Base-by-base conservation (phyloP, 2,329 filamentous ascomycete species). In the Colletotrichum gloeosporioides region DNA sequence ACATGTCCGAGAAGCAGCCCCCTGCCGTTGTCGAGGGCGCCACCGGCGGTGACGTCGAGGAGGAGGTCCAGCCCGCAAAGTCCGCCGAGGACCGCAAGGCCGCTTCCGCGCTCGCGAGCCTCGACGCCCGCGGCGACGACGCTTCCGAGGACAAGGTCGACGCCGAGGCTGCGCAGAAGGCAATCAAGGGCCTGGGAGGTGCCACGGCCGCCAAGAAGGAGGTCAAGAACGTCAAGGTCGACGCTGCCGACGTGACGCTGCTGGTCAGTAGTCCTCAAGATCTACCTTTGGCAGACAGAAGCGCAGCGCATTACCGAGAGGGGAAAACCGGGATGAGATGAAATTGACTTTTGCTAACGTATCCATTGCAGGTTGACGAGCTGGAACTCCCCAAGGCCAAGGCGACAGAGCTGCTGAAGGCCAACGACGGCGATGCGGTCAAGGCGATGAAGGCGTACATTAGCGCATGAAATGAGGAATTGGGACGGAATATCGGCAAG, bases 11-110 rank as follows among this genome's bases (percentile, higher is more conserved):
- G 77, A 90, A 90, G 64, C 92, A 94, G 83, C 91, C 92, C 57
- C 81, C 88, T 31, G 87, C 89, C 62, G 90, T 88, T 76, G 90
- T 92, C 77, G 87, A 93, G 83, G 92, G 92, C 82, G 90, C 91
- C 75, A 89, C 90, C 34, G 87, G 88, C 62, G 90, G 88, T 77
- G 90, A 92, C 78, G 87, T 89, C 77, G 91, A 92, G 73, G 90
- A 92, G 77, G 90, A 92, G 79, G 84, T 88, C 79, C 78, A 84
- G 36, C 84, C 86, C 73, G 89, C 90, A 81, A 94, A 93, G 85
- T 92, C 90, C 57, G 93, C 94, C 81, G 94, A 95, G 85, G 94
- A 95, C 86, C 92, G 93, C 85, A 95, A 95, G 85, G 93, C 94
- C 62, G 93, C 93, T 55, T 93, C 92, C 8, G 94, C 94, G 34